These are phyloP conservation scores for Trichoderma afroharzianum DNA, from an alignment of 2,329 filamentous ascomycete species.

Conservation along the genomic window DNA sequence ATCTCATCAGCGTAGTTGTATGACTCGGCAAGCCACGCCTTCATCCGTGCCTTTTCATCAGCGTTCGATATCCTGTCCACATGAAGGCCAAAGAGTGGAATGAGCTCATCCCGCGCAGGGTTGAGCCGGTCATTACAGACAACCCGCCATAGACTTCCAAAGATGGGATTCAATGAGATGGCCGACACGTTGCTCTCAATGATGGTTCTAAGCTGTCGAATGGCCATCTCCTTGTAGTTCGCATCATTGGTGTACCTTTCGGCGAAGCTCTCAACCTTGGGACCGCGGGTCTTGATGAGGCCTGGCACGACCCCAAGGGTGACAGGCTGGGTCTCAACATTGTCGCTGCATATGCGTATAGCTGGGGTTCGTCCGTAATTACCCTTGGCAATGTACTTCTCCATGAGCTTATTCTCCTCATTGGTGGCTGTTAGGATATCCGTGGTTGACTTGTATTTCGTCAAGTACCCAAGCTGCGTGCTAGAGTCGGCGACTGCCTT, in stretches of 20 bases:
- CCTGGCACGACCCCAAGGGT: slow-evolving; percentile 25
- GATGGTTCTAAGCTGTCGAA: slow-evolving; percentile 39
- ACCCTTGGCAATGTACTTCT: not conserved
- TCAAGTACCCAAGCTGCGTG: slow-evolving; percentile 7
- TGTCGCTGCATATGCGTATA: not conserved
- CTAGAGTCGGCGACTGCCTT: slow-evolving; percentile 16
- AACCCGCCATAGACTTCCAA: slow-evolving; percentile 47
- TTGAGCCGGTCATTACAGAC: slow-evolving; percentile 46
- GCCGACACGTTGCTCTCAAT: slow-evolving; percentile 42
- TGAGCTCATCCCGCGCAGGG: slow-evolving; percentile 38
- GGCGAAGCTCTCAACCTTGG: slow-evolving; percentile 33
- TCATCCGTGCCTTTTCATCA: slow-evolving; percentile 38
- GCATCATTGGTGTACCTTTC: slow-evolving; percentile 39
- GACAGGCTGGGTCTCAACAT: slow-evolving; percentile 17
- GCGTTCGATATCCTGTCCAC: slow-evolving; percentile 34
- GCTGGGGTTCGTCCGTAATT: not conserved
- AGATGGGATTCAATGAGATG: slow-evolving; percentile 48
- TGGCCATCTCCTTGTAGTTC: slow-evolving; percentile 37
- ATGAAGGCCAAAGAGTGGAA: slow-evolving; percentile 39
- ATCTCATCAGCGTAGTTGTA: slow-evolving; percentile 48
- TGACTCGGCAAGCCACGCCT: slow-evolving; percentile 47
- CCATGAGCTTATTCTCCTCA: not conserved
- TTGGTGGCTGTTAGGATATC: not conserved
- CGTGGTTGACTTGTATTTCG: slow-evolving; percentile 17
- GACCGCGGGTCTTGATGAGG: slow-evolving; percentile 24